These are phyloP conservation scores for Medicago truncatula DNA, from an alignment of 306 rosid genomes.

Conservation along the genomic window MtrunA17r5.0-ANR NC_053044.1:26428501-26429000, in stretches of 20 bases:
- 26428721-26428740: slow-evolving; percentile 65
- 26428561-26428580: no score
- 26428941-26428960: slow-evolving; percentile 26
- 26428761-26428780: slow-evolving; percentile 43
- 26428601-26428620: no score
- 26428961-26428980: slow-evolving; percentile 68
- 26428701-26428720: slow-evolving; percentile 64
- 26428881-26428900: not conserved
- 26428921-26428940: not conserved
- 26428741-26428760: slow-evolving; percentile 54
- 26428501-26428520: no score
- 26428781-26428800: slow-evolving; percentile 51
- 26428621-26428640: no score
- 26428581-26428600: no score
- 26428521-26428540: no score
- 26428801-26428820: slow-evolving; percentile 59
- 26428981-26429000: slow-evolving; percentile 55
- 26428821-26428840: slow-evolving; percentile 58
- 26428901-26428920: slow-evolving; percentile 6
- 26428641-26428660: no score
- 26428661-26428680: no score
- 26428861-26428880: not conserved
- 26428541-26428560: no score
- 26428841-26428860: not conserved
- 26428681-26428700: slow-evolving; percentile 36